Evolutionary conservation across 352 stramenopile species (phyloP), one percentile per base, ranked within the genome.

Genomic region (Phytophthora lateralis): DNA sequence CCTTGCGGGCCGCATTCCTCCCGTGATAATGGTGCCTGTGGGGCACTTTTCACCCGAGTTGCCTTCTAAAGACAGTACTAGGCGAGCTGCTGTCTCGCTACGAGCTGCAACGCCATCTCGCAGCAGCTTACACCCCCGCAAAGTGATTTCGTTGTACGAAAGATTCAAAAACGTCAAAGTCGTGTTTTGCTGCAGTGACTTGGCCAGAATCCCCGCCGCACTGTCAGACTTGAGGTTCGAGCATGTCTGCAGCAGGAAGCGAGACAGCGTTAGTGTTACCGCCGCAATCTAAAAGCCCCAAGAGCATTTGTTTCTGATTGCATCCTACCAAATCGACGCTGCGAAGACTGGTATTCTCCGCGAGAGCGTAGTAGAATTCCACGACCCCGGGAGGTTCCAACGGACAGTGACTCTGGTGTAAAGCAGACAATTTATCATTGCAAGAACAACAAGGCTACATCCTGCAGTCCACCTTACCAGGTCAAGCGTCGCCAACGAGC

Each of bases 131-230:
- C 81, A 91, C 2, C 84, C 82, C 9, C 80, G 81, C 21, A 93
- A 58, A 2, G 84, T 93, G 63, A 93, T 83, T 55, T 86, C 80
- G 51, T 93, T 93, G 78, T 93, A 90, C 17, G 76, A 76, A 15
- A 90, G 63, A 59, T 93, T 79, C 43, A 91, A 49, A 30, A 76
- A 71, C 5, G 46, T 64, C 30, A 93, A 69, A 41, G 69, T 55
- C 1, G 32, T 47, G 42, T 90, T 85, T 45, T 72, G 32, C 18
- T 71, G 67, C 0, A 93, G 30, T 11, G 74, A 69, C 34, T 76
- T 76, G 4, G 78, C 75, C 27, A 93, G 47, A 17, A 85, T 76
- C 2, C 20, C 54, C 14, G 82, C 80, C 10, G 81, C 80, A 29
- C 63, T 71, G 53, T 93, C 84, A 2, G 76, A 89, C 41, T 88